phyloP scores from a whole-genome alignment of 1,139 yeast genomes.

The Blastobotrys ciferrii region DNA sequence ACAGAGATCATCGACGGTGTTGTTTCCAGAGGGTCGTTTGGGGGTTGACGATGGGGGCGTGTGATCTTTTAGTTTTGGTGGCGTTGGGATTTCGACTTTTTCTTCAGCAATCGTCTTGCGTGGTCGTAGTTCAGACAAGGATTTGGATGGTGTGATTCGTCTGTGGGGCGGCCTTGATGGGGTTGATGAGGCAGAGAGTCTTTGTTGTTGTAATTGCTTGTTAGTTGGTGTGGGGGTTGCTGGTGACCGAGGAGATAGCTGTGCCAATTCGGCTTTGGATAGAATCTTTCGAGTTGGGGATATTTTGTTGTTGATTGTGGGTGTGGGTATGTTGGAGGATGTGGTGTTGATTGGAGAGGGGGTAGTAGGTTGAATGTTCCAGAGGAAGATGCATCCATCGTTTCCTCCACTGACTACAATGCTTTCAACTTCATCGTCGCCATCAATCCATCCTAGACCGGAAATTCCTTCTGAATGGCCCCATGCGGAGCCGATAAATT shows the following conservation, averaged over 20 bases:
- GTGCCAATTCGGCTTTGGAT: constrained; percentile 27
- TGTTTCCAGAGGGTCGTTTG: background rate
- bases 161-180: constrained; percentile 1
- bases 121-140: constrained; percentile 17
- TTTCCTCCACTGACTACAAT: constrained; percentile 30
- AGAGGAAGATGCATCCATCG: constrained; percentile 33
- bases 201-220: background rate
- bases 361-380: constrained; percentile 22
- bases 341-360: background rate
- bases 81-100: constrained; percentile 7
- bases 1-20: constrained; percentile 18
- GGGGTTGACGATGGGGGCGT: background rate
- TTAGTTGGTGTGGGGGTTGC: background rate
- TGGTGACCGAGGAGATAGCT: constrained; percentile 19
- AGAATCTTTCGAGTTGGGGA: constrained; percentile 28
- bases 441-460: constrained; percentile 38
- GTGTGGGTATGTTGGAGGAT: background rate
- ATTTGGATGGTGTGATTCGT: constrained; percentile 15
- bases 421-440: constrained; percentile 25
- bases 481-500: constrained; percentile 51
- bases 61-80: background rate
- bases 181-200: background rate
- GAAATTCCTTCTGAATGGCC: constrained; percentile 63
- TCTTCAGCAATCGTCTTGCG: too few relatives aligned
- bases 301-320: background rate